phyloP scores from a whole-genome alignment of 2,329 filamentous ascomycete genomes.

The Sclerotinia borealis region DNA sequence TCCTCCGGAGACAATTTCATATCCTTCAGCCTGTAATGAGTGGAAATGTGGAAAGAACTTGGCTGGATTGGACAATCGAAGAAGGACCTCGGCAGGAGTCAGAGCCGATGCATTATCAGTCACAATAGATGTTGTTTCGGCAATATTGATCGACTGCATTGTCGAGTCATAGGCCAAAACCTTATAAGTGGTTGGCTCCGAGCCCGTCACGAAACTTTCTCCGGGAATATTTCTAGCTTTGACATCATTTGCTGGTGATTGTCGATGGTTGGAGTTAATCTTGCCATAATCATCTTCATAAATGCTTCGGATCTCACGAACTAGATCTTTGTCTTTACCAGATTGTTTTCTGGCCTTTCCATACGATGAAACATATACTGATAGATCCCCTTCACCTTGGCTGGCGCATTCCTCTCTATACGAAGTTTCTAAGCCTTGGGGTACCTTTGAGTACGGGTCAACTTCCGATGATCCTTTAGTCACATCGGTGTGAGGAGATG shows the following conservation, averaged over 20 bases:
- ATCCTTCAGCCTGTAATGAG: slow-evolving; percentile 53
- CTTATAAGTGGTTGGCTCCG: slow-evolving; percentile 46
- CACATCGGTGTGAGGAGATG: not conserved
- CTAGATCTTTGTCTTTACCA: slow-evolving; percentile 30
- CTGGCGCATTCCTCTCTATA: slow-evolving; percentile 10
- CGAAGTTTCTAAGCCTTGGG: slow-evolving; percentile 9
- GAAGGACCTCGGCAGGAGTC: slow-evolving; percentile 54
- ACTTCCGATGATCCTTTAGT: not conserved
- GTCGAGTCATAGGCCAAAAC: slow-evolving; percentile 59
- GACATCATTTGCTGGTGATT: slow-evolving; percentile 15
- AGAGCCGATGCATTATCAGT: slow-evolving; percentile 43
- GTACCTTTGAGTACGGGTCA: slow-evolving; percentile 10
- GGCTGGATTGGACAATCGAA: slow-evolving; percentile 54
- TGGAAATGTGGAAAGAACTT: slow-evolving; percentile 61
- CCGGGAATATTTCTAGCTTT: not conserved
- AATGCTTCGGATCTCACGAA: slow-evolving; percentile 36
- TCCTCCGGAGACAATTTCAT: slow-evolving; percentile 58
- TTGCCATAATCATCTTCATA: slow-evolving; percentile 39
- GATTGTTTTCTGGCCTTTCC: slow-evolving; percentile 9
- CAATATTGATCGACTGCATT: slow-evolving; percentile 50
- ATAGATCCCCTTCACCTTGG: slow-evolving; percentile 18
- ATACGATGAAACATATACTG: slow-evolving; percentile 15
- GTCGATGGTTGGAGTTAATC: slow-evolving; percentile 32
- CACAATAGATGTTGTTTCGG: slow-evolving; percentile 53
- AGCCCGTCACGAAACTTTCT: not conserved